Percentiles rank a stretch among this genome's conserved stretches.
phyloP scores from a whole-genome alignment of 2,329 filamentous ascomycete genomes.

The Claviceps sp. region DNA sequence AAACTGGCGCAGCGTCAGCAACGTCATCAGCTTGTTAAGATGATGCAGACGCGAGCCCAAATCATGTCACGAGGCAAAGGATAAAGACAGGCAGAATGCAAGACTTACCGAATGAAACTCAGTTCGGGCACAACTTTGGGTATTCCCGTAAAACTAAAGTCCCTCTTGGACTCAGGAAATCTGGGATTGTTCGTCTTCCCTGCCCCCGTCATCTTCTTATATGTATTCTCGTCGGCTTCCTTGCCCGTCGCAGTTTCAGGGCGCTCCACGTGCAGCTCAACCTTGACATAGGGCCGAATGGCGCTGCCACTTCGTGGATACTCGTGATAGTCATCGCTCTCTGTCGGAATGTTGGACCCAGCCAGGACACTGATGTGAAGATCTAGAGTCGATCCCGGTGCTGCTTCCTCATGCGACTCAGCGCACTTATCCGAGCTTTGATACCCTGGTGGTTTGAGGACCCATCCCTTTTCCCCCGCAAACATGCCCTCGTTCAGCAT shows the following conservation, averaged over 20 bases:
- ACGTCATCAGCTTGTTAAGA: slow-evolving; percentile 8
- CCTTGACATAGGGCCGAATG: slow-evolving; percentile 61
- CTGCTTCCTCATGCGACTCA: slow-evolving; percentile 29
- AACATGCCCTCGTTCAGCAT: slow-evolving; percentile 99
- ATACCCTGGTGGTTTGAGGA: slow-evolving; percentile 70
- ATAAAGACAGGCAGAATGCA: not conserved
- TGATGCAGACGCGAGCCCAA: not conserved
- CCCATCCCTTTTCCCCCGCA: slow-evolving; percentile 69
- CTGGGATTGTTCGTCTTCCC: slow-evolving; percentile 48
- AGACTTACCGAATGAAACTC: slow-evolving; percentile 57
- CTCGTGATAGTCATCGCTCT: slow-evolving; percentile 17
- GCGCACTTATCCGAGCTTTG: slow-evolving; percentile 33
- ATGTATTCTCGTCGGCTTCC: slow-evolving; percentile 34
- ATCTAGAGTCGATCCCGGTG: slow-evolving; percentile 42
- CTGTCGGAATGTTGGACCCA: slow-evolving; percentile 50
- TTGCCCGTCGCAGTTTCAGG: slow-evolving; percentile 19
- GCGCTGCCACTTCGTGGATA: slow-evolving; percentile 18
- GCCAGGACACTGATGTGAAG: slow-evolving; percentile 62
- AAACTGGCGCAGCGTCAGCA: slow-evolving; percentile 25
- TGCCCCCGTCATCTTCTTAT: slow-evolving; percentile 45
- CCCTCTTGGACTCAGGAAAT: slow-evolving; percentile 39
- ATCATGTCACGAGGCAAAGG: not conserved
- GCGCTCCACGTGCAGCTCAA: slow-evolving; percentile 69
- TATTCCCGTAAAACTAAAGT: slow-evolving; percentile 45
- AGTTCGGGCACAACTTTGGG: slow-evolving; percentile 52